Percentiles rank a stretch among this genome's conserved stretches.
phyloP scores from a whole-genome alignment of 2,329 filamentous ascomycete species.

The Paecilomyces formosus region DNA sequence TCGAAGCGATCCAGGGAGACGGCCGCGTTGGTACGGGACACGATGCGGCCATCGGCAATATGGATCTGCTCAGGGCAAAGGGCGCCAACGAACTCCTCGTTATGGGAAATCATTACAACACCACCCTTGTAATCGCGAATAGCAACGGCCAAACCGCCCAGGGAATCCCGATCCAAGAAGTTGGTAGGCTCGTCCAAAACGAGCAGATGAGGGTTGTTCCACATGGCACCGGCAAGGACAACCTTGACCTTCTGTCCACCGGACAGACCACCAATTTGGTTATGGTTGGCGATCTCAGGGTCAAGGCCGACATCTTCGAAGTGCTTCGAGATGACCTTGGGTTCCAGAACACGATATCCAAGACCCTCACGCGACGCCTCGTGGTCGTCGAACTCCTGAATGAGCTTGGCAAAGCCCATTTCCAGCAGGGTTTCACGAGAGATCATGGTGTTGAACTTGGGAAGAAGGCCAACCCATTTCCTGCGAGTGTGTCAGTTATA shows the following conservation, averaged over 20 bases:
- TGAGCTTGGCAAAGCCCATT: conserved; percentile 81
- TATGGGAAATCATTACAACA: conserved; percentile 98
- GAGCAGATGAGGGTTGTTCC: conserved; percentile 97
- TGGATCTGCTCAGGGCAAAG: conserved; percentile 96
- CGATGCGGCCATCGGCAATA: conserved; percentile 78
- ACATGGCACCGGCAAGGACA: conserved; percentile 91
- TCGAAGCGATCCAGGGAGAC: conserved; percentile 79
- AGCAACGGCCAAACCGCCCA: conserved; percentile 92
- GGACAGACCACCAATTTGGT: conserved; percentile 90
- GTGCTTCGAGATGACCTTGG: conserved; percentile 91
- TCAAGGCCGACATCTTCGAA: conserved; percentile 96
- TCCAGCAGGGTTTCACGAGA: conserved; percentile 85
- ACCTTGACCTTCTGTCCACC: conserved; percentile 99
- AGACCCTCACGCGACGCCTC: conserved; percentile 98
- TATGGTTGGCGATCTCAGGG: conserved; percentile 97
- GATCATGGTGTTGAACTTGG: conserved; percentile 88
- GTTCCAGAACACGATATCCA: conserved; percentile 87
- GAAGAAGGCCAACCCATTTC: conserved; percentile 86
- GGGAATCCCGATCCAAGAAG: conserved; percentile 95
- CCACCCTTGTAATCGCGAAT: conserved; percentile 98
- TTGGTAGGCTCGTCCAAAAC: conserved; percentile 98
- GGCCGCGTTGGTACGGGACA: conserved; percentile 70
- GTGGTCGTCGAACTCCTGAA: conserved; percentile 98
- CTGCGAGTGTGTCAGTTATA: conserved; percentile 26
- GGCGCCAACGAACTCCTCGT: conserved; percentile 96